A percentile compares a stretch with the other conserved stretches of the same genome.
phyloP scores from a whole-genome alignment of 192 early-diverging fungal species.

The Entrophospora sp. region DNA sequence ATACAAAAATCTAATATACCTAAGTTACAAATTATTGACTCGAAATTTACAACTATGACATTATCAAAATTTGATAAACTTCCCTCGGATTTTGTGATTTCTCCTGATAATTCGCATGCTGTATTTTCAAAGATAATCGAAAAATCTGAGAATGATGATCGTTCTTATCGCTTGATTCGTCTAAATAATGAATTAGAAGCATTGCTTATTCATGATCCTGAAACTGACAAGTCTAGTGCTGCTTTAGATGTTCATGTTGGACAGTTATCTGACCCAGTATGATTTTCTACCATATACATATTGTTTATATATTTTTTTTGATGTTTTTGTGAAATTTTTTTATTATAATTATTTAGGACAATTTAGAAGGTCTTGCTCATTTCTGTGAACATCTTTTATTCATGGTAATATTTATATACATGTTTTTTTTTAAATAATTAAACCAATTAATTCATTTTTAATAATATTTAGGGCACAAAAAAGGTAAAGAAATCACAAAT shows the following conservation, averaged over 20 bases:
- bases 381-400: conserved; percentile 64
- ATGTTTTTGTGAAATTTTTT: background rate
- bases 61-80: background rate
- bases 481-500: background rate
- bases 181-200: conserved; percentile 50
- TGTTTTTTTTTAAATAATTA: background rate
- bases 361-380: conserved; percentile 57
- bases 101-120: conserved; percentile 20
- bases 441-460: background rate
- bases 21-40: too few relatives aligned
- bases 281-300: background rate
- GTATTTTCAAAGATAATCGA: conserved; percentile 28
- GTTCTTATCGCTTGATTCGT: conserved; percentile 46
- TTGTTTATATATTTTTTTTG: background rate
- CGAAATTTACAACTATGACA: background rate
- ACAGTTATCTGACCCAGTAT: conserved; percentile 44
- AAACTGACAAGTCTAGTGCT: conserved; percentile 51
- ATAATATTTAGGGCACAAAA: background rate
- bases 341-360: conserved; percentile 24
- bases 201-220: conserved; percentile 44
- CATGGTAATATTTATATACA: conserved; percentile 36
- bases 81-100: conserved; percentile 16
- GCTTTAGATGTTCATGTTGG: conserved; percentile 55
- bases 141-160: conserved; percentile 48
- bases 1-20: too few relatives aligned